phyloP scores from a whole-genome alignment of 805 yeast species.

The Wickerhamiella brachini region DNA sequence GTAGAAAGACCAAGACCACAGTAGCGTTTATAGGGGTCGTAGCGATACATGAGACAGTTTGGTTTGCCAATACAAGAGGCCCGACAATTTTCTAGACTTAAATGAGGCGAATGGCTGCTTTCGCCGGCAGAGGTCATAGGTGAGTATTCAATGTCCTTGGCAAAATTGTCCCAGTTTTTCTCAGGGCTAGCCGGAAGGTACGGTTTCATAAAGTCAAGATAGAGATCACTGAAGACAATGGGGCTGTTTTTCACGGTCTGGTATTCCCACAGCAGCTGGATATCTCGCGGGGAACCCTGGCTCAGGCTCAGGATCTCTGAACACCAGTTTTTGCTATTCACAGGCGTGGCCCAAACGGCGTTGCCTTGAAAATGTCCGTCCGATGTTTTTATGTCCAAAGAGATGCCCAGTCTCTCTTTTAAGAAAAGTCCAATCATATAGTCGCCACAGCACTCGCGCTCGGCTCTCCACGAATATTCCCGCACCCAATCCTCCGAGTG shows the following conservation, averaged over 20 bases:
- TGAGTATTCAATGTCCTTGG: conserved; percentile 14
- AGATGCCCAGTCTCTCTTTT: conserved; percentile 5
- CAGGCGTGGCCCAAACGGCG: conserved; percentile 12
- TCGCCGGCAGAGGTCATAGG: conserved; percentile 4
- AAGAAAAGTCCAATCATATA: conserved; percentile 16
- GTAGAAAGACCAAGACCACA: conserved; percentile 20
- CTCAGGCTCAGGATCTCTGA: conserved; percentile 16
- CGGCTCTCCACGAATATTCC: conserved; percentile 12
- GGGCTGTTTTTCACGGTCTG: conserved; percentile 8
- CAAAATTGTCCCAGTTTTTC: conserved; percentile 21
- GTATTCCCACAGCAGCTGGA: conserved; percentile 17
- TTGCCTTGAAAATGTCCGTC: conserved; percentile 18
- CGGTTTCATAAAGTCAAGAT: conserved; percentile 18
- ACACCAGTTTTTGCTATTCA: conserved; percentile 19
- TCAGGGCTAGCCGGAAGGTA: conserved; percentile 12
- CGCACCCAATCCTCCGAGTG: conserved; percentile 2
- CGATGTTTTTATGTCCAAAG: conserved; percentile 10
- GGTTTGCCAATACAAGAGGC: conserved; percentile 12
- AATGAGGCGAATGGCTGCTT: conserved; percentile 11
- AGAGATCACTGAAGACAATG: conserved; percentile 17
- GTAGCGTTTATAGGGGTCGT: conserved; percentile 16
- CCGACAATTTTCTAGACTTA: conserved; percentile 15
- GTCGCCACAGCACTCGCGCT: conserved; percentile 18
- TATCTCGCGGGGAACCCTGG: conserved; percentile 14
- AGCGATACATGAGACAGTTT: conserved; percentile 19